phyloP scores from a whole-genome alignment of 257 asterid species.

The Fraxinus pennsylvanica region DNA sequence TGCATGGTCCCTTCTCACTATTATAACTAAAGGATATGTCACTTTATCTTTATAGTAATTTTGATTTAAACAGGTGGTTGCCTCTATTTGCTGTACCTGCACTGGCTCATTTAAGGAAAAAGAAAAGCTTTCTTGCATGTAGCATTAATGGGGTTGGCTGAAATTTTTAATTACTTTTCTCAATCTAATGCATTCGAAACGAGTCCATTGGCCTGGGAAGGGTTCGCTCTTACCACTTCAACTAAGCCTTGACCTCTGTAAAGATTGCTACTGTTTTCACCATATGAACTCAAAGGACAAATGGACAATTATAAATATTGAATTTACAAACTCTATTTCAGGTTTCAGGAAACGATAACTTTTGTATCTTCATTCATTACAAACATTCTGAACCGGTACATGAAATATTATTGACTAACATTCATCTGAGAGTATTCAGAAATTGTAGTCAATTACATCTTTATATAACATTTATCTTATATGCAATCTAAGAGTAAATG shows the following conservation, averaged over 20 bases:
- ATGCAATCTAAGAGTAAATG: neutral
- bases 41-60: neutral
- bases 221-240: too few relatives aligned
- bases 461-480: neutral
- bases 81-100: neutral
- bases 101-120: neutral
- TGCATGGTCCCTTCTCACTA: neutral
- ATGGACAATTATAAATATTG: neutral
- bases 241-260: too few relatives aligned
- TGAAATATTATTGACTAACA: neutral
- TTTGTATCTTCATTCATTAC: neutral
- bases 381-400: neutral
- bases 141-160: neutral
- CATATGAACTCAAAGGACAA: neutral
- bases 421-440: neutral
- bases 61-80: neutral
- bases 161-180: neutral
- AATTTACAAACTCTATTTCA: too few relatives aligned
- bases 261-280: neutral
- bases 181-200: neutral
- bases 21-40: neutral
- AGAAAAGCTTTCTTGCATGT: neutral
- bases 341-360: neutral
- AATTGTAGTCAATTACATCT: neutral
- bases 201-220: too few relatives aligned